Evolutionary conservation across 371 early-diverging fungal genomes (phyloP), one percentile per base, ranked within the genome.

Genomic region (Mucor circinelloides): DNA sequence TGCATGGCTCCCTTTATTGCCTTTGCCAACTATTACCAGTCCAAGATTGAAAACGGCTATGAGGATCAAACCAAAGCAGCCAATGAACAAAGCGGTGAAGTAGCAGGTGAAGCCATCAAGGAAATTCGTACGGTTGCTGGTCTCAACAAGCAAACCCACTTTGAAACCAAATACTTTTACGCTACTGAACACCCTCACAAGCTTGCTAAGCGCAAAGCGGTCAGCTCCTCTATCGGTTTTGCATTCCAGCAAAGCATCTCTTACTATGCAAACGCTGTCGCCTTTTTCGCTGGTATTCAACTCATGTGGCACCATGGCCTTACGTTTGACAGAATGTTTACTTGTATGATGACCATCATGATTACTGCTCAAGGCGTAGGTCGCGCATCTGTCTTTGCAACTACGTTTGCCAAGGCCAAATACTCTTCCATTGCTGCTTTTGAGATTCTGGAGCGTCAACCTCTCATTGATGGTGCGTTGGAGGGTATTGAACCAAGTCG

Each of bases 71-170:
- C 85, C 48, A 82, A 85, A 68, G 85, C 85, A 63, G 88, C 90
- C 0, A 91, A 92, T 65, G 87, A 89, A 69, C 79, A 85, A 25
- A 85, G 90, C 36, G 89, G 90, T 63, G 90, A 90, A 76, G 85
- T 89, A 40, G 93, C 95, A 44, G 85, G 87, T 70, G 97, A 98
- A 74, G 93, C 94, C 30, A 90, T 97, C 58, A 80, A 88, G 63
- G 89, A 91, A 76, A 91, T 97, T 60, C 89, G 97, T 40, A 97
- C 97, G 2, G 95, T 97, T 19, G 87, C 89, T 36, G 79, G 91
- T 2, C 80, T 97, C 19, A 92, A 90, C 30, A 90, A 92, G 67
- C 95, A 98, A 70, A 40, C 60, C 21, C 72, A 80, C 30, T 92
- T 95, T 63, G 86, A 88, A 72, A 58, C 61, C 17, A 71, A 81